Evolutionary conservation across 1,139 yeast species (phyloP).

Genomic region (Diutina catenulata): DNA sequence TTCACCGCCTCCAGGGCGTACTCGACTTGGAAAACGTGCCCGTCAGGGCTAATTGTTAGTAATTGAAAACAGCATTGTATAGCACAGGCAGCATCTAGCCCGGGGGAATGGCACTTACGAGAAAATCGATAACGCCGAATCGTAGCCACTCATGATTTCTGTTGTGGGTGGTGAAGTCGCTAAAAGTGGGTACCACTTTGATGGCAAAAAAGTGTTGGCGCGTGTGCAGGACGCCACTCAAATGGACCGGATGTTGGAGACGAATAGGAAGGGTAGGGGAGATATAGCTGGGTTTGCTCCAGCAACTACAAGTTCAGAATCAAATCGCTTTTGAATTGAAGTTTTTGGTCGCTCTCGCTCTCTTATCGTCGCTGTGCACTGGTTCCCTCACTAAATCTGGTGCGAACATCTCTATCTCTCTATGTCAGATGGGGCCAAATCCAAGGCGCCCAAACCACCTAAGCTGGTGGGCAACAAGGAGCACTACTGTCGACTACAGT

Average conservation of each 20-base stretch:
- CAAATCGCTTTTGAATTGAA: conserved; percentile 12
- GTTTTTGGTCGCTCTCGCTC: too few relatives aligned
- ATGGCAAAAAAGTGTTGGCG: neutral
- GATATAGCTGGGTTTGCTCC: neutral
- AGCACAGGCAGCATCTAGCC: neutral
- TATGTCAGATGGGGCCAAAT: conserved; percentile 7
- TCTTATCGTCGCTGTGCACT: too few relatives aligned
- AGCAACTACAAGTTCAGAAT: neutral
- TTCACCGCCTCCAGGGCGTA: conserved; percentile 97
- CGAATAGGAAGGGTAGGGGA: neutral
- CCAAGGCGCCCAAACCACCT: conserved; percentile 7
- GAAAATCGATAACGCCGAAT: conserved; percentile 94
- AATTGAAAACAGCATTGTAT: conserved; percentile 10
- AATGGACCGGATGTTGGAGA: neutral
- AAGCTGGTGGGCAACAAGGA: conserved; percentile 11
- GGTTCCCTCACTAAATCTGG: too few relatives aligned
- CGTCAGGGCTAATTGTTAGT: conserved; percentile 67
- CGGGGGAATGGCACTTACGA: conserved; percentile 45
- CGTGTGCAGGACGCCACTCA: neutral
- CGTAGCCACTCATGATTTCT: conserved; percentile 82
- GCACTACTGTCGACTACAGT: conserved; percentile 46
- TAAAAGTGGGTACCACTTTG: neutral
- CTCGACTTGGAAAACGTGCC: conserved; percentile 97
- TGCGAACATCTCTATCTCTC: too few relatives aligned
- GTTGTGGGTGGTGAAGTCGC: too few relatives aligned